Percentiles rank a stretch among this genome's conserved stretches.
Evolutionary conservation across 441 rosid species (phyloP).

Genomic region (Croton setiger): DNA sequence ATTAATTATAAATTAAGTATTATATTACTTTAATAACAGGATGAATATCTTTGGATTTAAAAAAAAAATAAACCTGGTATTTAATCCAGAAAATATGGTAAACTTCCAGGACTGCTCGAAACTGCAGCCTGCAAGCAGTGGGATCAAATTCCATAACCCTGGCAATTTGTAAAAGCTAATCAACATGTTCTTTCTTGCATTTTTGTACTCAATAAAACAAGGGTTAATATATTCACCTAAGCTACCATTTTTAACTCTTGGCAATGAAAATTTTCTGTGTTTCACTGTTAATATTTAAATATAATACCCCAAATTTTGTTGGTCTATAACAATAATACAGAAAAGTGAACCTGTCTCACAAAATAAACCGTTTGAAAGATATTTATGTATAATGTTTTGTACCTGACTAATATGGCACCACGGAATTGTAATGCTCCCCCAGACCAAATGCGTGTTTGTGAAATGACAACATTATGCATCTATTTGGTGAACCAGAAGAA

Average conservation of each 20-base stretch:
- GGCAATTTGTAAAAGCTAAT: too few species aligned
- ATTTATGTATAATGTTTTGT: constrained; percentile 1
- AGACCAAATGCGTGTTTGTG: constrained; percentile 83
- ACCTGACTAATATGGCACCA: constrained; percentile 36
- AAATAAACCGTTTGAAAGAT: constrained; percentile 5
- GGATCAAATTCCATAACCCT: too few species aligned
- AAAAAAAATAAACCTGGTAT: too few species aligned
- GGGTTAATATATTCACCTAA: not conserved
- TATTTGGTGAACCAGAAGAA: constrained; percentile 22
- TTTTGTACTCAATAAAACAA: too few species aligned
- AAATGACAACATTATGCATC: constrained; percentile 56
- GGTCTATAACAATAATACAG: not conserved
- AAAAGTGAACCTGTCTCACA: constrained; percentile 8
- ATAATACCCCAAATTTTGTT: not conserved
- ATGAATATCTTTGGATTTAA: too few species aligned
- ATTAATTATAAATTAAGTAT: too few species aligned
- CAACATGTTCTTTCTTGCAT: too few species aligned
- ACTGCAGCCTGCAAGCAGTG: too few species aligned
- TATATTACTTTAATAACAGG: too few species aligned
- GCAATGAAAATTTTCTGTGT: not conserved
- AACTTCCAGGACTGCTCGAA: too few species aligned
- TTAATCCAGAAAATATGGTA: too few species aligned
- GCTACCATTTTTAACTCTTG: not conserved
- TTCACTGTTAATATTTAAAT: not conserved
- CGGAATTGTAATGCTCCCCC: constrained; percentile 85